Conservation (phyloP, 495 filamentous ascomycete genomes). For the Glarea lozoyensis region DNA sequence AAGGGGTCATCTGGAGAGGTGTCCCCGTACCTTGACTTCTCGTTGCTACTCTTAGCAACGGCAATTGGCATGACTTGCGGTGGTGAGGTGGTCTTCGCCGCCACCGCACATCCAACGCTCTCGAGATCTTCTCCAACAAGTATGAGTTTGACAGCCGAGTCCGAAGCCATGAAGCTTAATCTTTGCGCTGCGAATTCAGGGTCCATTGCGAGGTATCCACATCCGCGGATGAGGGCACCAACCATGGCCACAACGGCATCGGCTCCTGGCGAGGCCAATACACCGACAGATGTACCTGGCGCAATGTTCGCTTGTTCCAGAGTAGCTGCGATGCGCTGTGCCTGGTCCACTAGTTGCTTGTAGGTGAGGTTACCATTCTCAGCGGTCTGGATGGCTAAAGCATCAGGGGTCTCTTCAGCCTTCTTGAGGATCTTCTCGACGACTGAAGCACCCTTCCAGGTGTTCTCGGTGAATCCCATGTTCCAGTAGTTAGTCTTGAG, state of each 20-base stretch:
- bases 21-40: not conserved
- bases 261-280: not conserved
- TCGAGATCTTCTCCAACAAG: conserved; percentile 12
- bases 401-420: conserved; percentile 8
- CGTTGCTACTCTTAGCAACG: not conserved
- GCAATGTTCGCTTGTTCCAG: not conserved
- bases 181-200: conserved; percentile 17
- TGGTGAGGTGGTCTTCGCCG: conserved; percentile 3
- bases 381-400: conserved; percentile 14
- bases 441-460: conserved; percentile 14
- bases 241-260: conserved; percentile 4
- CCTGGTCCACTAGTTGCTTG: not conserved
- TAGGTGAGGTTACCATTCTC: conserved; percentile 8
- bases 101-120: conserved; percentile 2
- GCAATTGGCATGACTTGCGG: not conserved
- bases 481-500: conserved; percentile 16
- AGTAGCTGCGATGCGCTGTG: not conserved
- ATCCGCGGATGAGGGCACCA: not conserved
- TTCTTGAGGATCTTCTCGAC: conserved; percentile 10
- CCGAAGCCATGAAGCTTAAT: conserved; percentile 19
- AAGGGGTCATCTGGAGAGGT: conserved; percentile 14
- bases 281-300: not conserved
- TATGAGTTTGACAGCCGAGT: conserved; percentile 12
- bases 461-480: conserved; percentile 6
- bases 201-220: conserved; percentile 1